A percentile compares a stretch with the other conserved stretches of the same genome.
phyloP scores from a whole-genome alignment of 2,329 filamentous ascomycete species.

The Tolypocladium tundrense region DNA sequence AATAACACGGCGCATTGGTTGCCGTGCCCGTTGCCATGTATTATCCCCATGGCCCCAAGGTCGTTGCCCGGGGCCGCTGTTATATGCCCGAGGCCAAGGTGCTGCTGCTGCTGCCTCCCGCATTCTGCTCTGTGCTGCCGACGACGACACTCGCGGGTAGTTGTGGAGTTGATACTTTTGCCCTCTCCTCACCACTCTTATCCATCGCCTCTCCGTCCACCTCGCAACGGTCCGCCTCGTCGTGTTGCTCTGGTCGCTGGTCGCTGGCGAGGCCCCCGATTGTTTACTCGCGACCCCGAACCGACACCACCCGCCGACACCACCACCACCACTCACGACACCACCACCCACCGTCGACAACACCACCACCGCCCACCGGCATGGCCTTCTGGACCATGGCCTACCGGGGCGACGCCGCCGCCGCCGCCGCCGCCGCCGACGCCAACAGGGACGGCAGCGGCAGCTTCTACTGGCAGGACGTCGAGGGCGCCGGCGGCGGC shows the following conservation, averaged over 20 bases:
- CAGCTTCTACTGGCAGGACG: slow-evolving; percentile 23
- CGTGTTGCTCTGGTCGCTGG: not conserved
- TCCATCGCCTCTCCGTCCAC: not conserved
- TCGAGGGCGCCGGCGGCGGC: slow-evolving; percentile 16
- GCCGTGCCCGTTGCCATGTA: slow-evolving; percentile 3
- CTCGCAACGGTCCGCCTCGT: not conserved
- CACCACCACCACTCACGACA: not conserved
- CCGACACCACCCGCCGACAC: not conserved
- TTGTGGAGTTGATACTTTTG: slow-evolving; percentile 2
- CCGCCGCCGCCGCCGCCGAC: slow-evolving; percentile 17
- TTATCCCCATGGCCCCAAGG: not conserved
- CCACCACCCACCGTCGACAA: not conserved
- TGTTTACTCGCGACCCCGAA: not conserved
- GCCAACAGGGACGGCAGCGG: slow-evolving; percentile 19
- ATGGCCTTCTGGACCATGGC: slow-evolving; percentile 27
- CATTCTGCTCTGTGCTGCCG: not conserved
- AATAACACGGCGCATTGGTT: slow-evolving; percentile 1
- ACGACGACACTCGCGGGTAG: not conserved
- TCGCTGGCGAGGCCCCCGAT: not conserved
- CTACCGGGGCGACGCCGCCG: slow-evolving; percentile 22
- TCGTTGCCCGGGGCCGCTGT: not conserved
- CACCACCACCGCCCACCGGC: not conserved
- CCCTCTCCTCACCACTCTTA: not conserved
- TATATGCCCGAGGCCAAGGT: not conserved
- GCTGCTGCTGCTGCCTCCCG: slow-evolving; percentile 1